These are phyloP conservation scores for Beauveria australis DNA, from an alignment of 2,329 filamentous ascomycete species.

Conservation along the genomic window DNA sequence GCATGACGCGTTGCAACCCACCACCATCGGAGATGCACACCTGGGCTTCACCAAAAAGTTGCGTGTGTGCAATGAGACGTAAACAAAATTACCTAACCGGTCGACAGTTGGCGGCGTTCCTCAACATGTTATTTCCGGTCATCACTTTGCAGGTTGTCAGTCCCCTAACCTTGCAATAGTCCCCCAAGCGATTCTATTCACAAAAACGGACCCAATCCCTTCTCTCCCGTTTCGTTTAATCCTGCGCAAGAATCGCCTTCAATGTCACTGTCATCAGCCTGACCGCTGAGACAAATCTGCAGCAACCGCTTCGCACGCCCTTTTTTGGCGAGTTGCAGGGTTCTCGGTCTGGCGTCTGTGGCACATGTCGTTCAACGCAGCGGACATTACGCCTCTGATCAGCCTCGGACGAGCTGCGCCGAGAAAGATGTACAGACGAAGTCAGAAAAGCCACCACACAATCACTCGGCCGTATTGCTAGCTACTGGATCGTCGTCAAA, in stretches of 20 bases:
- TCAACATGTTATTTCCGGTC: neutral
- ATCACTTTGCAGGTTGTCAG: neutral
- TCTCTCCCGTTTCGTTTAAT: too few species aligned
- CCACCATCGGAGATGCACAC: neutral
- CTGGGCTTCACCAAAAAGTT: neutral
- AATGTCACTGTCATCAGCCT: too few species aligned
- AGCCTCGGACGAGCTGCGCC: neutral
- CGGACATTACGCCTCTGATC: slow-evolving; percentile 4
- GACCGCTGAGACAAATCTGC: neutral
- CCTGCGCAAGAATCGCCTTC: too few species aligned
- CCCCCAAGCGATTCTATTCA: too few species aligned
- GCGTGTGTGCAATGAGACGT: neutral
- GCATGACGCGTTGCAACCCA: neutral
- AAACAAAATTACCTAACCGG: neutral
- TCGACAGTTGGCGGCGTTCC: neutral
- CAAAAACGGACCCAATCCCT: too few species aligned
- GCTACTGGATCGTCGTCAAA: too few species aligned
- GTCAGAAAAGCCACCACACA: neutral
- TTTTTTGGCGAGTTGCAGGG: neutral
- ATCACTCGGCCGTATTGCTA: too few species aligned
- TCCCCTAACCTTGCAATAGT: neutral
- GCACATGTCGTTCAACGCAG: neutral
- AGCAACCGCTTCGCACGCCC: neutral
- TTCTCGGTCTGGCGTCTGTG: neutral
- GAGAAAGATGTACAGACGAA: neutral